phyloP scores from a whole-genome alignment of 345 rosid genomes.

The Raphanus raphanistrum region DNA sequence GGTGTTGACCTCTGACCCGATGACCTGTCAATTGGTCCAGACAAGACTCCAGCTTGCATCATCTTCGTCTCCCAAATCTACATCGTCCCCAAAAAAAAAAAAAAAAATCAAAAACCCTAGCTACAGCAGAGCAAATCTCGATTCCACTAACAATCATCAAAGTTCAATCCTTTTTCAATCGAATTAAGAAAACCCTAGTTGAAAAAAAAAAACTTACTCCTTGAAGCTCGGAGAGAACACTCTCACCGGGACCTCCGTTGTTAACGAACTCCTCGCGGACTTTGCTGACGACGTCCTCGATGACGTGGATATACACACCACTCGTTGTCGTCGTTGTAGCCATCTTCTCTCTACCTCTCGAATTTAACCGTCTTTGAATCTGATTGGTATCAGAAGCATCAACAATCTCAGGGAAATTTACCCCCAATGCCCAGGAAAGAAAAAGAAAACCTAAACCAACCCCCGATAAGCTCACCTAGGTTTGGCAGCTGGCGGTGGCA shows the following conservation, averaged over 20 bases:
- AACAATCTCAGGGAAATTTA: background rate
- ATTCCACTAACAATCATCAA: conserved; percentile 1
- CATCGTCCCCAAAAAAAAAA: background rate
- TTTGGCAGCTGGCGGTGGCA: conserved; percentile 20
- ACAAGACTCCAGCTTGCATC: conserved; percentile 82
- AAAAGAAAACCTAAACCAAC: background rate
- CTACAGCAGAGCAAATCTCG: conserved; percentile 35
- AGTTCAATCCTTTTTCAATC: background rate
- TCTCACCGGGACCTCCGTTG: conserved; percentile 85
- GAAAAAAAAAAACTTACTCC: conserved; percentile 51
- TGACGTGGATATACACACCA: conserved; percentile 79
- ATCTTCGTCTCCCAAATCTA: conserved; percentile 95
- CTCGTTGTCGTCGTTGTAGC: conserved; percentile 69
- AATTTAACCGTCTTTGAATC: conserved; percentile 11
- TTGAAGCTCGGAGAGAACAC: conserved; percentile 85
- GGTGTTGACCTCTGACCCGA: conserved; percentile 53
- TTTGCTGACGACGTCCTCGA: conserved; percentile 89
- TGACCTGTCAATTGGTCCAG: conserved; percentile 72
- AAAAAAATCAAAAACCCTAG: conserved; percentile 41
- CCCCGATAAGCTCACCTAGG: conserved; percentile 22
- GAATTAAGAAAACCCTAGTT: background rate
- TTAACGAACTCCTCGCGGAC: conserved; percentile 84
- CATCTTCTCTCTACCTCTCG: conserved; percentile 38
- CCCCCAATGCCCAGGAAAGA: no score
- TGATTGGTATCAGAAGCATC: conserved; percentile 8